Evolutionary conservation across 257 asterid species (phyloP).

Genomic region (Prunella vulgaris): DNA sequence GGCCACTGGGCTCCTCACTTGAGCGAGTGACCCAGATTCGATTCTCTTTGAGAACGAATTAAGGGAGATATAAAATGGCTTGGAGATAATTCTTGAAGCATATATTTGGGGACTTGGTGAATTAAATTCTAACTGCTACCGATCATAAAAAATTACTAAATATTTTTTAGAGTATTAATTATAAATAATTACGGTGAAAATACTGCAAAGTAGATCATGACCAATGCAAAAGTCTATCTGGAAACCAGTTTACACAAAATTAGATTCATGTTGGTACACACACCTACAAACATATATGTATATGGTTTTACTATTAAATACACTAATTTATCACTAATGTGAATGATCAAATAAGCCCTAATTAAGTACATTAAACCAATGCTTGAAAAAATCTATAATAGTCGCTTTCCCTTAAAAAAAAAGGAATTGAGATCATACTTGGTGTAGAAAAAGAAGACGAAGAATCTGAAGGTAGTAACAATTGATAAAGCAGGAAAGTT

Average conservation of each 20-base stretch:
- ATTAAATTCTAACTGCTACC: no score
- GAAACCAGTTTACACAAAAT: conserved; percentile 18
- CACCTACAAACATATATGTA: neutral
- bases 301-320: neutral
- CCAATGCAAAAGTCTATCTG: conserved; percentile 93
- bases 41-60: no score
- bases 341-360: neutral
- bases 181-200: conserved; percentile 17
- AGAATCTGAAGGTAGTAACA: conserved; percentile 49
- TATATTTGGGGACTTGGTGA: no score
- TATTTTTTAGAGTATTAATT: no score
- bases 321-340: neutral
- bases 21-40: no score
- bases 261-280: neutral
- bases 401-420: no score
- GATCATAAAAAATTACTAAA: no score
- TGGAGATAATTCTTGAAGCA: no score
- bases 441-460: conserved; percentile 81
- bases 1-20: no score
- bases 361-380: neutral
- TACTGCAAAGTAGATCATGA: conserved; percentile 69
- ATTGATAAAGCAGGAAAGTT: conserved; percentile 57
- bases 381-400: no score
- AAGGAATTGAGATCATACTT: conserved; percentile 52
- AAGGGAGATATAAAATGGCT: no score